These are phyloP conservation scores for Rhizophagus sp. DNA, from an alignment of 192 early-diverging fungal genomes.

Conservation along the genomic window DNA sequence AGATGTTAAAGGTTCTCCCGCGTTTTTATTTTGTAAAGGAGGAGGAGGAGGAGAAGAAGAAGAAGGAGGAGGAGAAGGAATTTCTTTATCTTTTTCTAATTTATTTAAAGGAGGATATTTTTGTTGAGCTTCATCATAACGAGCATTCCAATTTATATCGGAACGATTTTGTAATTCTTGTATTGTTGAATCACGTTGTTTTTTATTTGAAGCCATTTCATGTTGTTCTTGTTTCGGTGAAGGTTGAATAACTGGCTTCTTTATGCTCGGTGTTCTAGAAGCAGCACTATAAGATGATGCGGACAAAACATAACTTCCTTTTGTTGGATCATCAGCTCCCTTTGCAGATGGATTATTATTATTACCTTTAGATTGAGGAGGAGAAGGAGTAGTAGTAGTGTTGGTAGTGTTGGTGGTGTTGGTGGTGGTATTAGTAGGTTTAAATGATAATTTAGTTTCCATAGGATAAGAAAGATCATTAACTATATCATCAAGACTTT, in stretches of 20 bases:
- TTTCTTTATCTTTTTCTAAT: not conserved
- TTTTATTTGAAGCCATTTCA: not conserved
- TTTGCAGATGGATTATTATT: not conserved
- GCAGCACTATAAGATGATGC: constrained; percentile 18
- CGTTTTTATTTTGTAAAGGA: not conserved
- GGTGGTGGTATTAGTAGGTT: not conserved
- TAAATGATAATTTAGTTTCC: constrained; percentile 24
- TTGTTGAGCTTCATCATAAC: not conserved
- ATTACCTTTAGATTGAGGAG: not conserved
- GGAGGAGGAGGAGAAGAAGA: no score
- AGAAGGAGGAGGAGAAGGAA: not conserved
- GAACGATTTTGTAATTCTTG: not conserved
- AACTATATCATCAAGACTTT: constrained; percentile 22
- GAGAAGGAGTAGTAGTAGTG: not conserved
- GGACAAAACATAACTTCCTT: constrained; percentile 21
- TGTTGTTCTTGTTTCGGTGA: not conserved
- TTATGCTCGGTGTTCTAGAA: not conserved
- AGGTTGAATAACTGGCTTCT: not conserved
- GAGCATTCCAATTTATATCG: not conserved
- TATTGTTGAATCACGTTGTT: not conserved
- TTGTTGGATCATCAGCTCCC: not conserved
- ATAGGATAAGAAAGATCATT: constrained; percentile 28
- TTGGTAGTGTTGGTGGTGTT: not conserved
- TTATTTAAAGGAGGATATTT: not conserved
- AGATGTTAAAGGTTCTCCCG: not conserved